Base-by-base conservation (phyloP, 192 early-diverging fungal genomes). In the Cetraspora pellucida region DNA sequence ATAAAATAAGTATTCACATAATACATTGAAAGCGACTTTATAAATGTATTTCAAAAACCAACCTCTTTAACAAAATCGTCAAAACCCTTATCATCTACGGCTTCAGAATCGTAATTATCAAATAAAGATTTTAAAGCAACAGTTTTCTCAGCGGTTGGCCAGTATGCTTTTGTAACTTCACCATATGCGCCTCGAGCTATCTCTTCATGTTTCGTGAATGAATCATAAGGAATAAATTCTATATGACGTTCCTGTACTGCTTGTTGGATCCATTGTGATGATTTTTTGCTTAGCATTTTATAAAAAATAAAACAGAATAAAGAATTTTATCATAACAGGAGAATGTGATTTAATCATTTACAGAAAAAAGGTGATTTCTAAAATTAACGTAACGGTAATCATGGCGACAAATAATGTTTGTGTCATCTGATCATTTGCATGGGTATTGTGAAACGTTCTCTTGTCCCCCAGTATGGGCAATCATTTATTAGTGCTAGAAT, bases 51-150 rank as follows among this genome's bases (percentile, higher is more conserved):
- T 10, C 19, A 17, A 30, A 17, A n/a, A 37, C 14, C 43, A 43
- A 65, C 63, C 63, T 65, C 63, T 44, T 21, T 65, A 65, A 65
- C 10, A n/a, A 65, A 65, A n/a, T 37, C 63, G n/a, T 65, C 63
- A 44, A 65, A 65, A 31, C 17, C 30, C 1, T 37, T 3, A 21
- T 65, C 63, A 10, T 3, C 3, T 65, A 19, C 63, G 10, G 37
- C n/a, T 7, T 17, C 31, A 10, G 63, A 17, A 45, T 65, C 43
- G 37, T n/a, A n/a, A n/a, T n/a, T n/a, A 1, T 13, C n/a, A 65
- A 43, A 65, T 21, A 71, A 43, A 31, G 31, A 52, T 71, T 71
- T 71, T 52, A 71, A 71, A 1, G 69, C 69, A 28, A 71, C 69
- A n/a, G 16, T 27, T 54, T 71, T 71, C 43, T 71, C 50, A 10